Conservation (phyloP, 2,329 filamentous ascomycete genomes). For the Alternaria postmessia region DNA sequence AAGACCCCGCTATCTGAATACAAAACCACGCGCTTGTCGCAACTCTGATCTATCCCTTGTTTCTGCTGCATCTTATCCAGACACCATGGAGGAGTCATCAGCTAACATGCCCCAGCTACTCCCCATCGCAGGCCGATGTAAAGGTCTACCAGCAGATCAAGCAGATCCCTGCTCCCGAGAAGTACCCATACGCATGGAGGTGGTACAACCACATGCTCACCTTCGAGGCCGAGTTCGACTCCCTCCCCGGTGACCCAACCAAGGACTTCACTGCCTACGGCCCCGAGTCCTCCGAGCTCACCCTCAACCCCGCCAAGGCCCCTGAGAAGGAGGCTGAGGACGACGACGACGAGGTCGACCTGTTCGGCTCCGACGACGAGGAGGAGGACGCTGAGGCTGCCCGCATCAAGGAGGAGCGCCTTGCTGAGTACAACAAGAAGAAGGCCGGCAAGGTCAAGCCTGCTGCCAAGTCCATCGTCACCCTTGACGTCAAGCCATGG, state of each 20-base stretch:
- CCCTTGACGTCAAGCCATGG: constrained; percentile 97
- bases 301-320: constrained; percentile 86
- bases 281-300: constrained; percentile 78
- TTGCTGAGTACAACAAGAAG: constrained; percentile 96
- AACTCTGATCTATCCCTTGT: constrained; percentile 66
- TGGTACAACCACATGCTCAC: constrained; percentile 99
- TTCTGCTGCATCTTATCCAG: constrained; percentile 21
- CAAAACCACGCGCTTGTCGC: constrained; percentile 76
- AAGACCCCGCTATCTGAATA: constrained; percentile 89
- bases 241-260: constrained; percentile 87
- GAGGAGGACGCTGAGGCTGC: constrained; percentile 73
- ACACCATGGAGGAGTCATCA: constrained; percentile 21
- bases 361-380: constrained; percentile 93
- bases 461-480: constrained; percentile 94
- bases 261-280: constrained; percentile 91
- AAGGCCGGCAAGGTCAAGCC: constrained; percentile 93
- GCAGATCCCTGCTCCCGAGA: constrained; percentile 76
- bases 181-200: constrained; percentile 92
- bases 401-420: constrained; percentile 83
- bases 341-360: constrained; percentile 78
- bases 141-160: constrained; percentile 91
- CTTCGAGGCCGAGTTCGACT: constrained; percentile 91
- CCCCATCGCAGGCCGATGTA: constrained; percentile 93
- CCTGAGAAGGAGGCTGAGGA: constrained; percentile 69
- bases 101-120: constrained; percentile 58